Evolutionary conservation across 1,284 basidiomycete genomes (phyloP).

Genomic region (Sanghuangporus sanghuang): DNA sequence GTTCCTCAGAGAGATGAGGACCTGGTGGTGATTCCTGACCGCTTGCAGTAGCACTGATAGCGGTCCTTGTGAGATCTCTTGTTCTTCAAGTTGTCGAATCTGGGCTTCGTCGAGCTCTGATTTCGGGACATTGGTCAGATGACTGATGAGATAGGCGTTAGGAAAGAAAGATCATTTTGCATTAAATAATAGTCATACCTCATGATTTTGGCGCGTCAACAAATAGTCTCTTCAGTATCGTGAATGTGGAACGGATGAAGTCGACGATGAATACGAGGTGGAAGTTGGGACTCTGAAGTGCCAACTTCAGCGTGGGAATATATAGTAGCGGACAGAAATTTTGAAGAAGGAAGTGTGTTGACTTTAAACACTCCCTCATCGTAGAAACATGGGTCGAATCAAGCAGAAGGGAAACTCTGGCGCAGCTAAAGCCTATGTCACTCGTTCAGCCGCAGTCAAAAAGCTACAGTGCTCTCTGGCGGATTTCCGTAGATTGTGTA

Average conservation of each 20-base stretch:
- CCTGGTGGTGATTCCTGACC: conserved; percentile 96
- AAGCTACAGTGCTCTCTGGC: conserved; percentile 95
- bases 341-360: not conserved
- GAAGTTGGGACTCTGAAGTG: conserved; percentile 21
- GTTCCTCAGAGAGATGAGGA: conserved; percentile 95
- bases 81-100: conserved; percentile 92
- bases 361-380: not conserved
- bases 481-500: conserved; percentile 96
- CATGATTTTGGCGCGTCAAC: conserved; percentile 2
- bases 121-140: conserved; percentile 95
- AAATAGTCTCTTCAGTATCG: not conserved
- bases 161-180: not conserved
- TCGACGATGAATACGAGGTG: not conserved
- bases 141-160: conserved; percentile 44
- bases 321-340: not conserved
- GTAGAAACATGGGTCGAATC: conserved; percentile 81
- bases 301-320: conserved; percentile 14
- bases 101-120: conserved; percentile 98
- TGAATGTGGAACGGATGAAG: not conserved
- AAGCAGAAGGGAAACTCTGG: conserved; percentile 89
- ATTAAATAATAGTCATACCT: conserved; percentile 13
- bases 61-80: conserved; percentile 95
- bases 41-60: conserved; percentile 97
- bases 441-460: conserved; percentile 85
- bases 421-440: conserved; percentile 93